phyloP scores from a whole-genome alignment of 176 grass and related monocot genomes.

The Otatea glauca region DNA sequence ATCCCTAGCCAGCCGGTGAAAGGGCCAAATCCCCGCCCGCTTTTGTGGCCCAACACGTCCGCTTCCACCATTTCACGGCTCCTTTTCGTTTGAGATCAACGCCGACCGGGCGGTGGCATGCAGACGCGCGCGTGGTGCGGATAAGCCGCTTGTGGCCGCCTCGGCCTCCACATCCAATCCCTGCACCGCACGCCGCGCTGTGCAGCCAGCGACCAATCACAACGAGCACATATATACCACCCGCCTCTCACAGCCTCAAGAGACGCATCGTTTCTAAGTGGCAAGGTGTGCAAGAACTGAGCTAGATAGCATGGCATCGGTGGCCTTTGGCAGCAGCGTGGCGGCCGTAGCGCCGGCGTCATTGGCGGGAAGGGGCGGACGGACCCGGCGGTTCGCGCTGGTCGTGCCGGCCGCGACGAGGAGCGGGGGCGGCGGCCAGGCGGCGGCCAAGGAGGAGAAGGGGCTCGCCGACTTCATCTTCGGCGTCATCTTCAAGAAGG shows the following conservation, averaged over 20 bases:
- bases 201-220: not conserved
- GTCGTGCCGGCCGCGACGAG: constrained; percentile 34
- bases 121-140: constrained; percentile 26
- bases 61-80: not conserved
- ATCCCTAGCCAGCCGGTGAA: too few relatives aligned
- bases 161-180: constrained; percentile 29
- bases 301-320: constrained; percentile 44
- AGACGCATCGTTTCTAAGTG: not conserved
- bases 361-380: not conserved
- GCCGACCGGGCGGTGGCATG: constrained; percentile 28
- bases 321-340: constrained; percentile 53
- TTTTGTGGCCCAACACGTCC: constrained; percentile 26
- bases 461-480: constrained; percentile 51
- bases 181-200: not conserved
- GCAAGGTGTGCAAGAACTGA: not conserved
- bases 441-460: constrained; percentile 63
- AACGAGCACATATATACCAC: constrained; percentile 17
- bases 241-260: constrained; percentile 22
- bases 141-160: constrained; percentile 68
- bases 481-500: constrained; percentile 55
- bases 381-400: not conserved
- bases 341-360: constrained; percentile 47
- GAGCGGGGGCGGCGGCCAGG: not conserved
- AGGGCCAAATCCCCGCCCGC: too few relatives aligned
- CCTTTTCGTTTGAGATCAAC: not conserved